Evolutionary conservation across 441 rosid genomes (phyloP), one percentile per base, ranked within the genome.

Genomic region (Aquilaria agallochum): DNA sequence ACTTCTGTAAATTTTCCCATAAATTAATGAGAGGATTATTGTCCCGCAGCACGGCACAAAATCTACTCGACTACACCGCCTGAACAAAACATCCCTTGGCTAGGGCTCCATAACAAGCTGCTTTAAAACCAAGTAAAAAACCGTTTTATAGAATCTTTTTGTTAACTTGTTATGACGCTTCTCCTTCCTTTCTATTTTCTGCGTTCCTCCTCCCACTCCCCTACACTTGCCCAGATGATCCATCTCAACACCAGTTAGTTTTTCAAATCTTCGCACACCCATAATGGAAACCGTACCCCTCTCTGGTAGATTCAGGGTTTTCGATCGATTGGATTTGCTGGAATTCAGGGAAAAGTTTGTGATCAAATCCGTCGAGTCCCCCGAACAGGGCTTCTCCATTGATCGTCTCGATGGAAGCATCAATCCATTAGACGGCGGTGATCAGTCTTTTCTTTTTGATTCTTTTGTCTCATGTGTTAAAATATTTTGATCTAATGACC

Each of bases 271-370:
- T 42, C 31, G 2, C 5, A 40, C n/a, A 48, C 48, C 44, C 58
- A 45, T 31, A 46, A 79, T 73, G 87, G 84, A 79, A 69, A 73
- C 62, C 44, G 77, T 50, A 47, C 58, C 80, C 7, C 70, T 79
- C 57, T 53, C 86, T 3, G 68, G 63, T 72, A 72, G 83, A 56
- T 94, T 89, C 86, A 89, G 81, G 84, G 90, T 94, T 52, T 56
- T 59, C 65, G 94, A 89, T 58, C 79, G 70, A 53, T 67, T 94
- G 33, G 79, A 89, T 64, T 78, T 94, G 84, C 86, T 58, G 60
- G 97, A 94, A 65, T 91, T 83, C 60, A 83, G 73, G 33, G 96
- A 86, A 55, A 87, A 76, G 80, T 94, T 78, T 74, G 89, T 94
- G 63, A 71, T 91, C 75, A 84, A 74, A 67, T 75, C 96, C 42